Evolutionary conservation across 345 rosid species (phyloP), one percentile per base, ranked within the genome.

Genomic region (Euphorbia pulcherrima): DNA sequence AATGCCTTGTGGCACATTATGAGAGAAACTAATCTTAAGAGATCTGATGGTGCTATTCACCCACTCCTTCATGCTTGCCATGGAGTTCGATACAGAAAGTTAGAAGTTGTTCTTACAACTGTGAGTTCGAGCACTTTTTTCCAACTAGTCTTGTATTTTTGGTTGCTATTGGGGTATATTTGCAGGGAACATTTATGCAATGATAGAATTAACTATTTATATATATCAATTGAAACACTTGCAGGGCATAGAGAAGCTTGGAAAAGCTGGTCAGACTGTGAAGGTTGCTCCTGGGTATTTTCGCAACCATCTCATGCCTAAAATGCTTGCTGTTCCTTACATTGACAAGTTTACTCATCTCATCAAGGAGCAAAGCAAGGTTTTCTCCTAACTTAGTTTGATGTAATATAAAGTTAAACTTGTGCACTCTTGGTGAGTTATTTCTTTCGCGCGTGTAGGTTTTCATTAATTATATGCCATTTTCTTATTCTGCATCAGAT

Each of bases 281-380:
- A 94, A 88, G 78, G 99, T 94, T 60, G 93, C 97, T 67, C 96
- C 99, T 16, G 99, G 97, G 11, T 83, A 82, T 74, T 94, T 94
- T 55, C 89, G 97, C 64, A 92, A 94, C 74, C 92, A 90, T 50
- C 84, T 94, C 62, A 92, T 92, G 96, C 99, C 97, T 23, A 94
- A 91, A 72, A 79, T 94, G 72, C 87, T 92, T 65, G 99, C 92
- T 23, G 97, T 94, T 29, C 99, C 97, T 20, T 88, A 94, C 68
- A 88, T 94, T 41, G 96, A 88, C 72, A 94, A 92, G 83, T 92
- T 77, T 83, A 88, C 93, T 68, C 65, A 88, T 83, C 97, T 92
- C 73, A 83, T 92, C 37, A 80, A 77, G 65, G 97, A 92, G 83
- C 99, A 92, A 70, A 87, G 89, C 79, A 88, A 87, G 97, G 99